A percentile compares a stretch with the other conserved stretches of the same genome.
Evolutionary conservation across 352 stramenopile genomes (phyloP).

Genomic region (Peronospora belbahrii): DNA sequence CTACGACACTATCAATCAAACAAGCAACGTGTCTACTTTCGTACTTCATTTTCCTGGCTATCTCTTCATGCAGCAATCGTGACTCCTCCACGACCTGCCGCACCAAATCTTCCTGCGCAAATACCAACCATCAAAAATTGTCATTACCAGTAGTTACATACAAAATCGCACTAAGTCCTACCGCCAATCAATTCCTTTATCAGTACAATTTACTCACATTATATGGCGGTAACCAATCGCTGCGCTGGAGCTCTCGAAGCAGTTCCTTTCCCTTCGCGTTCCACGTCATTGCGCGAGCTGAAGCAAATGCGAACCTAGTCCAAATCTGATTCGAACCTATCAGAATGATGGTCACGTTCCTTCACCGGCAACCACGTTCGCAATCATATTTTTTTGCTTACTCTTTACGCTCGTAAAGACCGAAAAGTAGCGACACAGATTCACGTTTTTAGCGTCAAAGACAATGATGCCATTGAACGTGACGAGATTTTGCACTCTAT

Average conservation of each 20-base stretch:
- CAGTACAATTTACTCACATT: conserved; percentile 75
- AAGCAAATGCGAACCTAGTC: not conserved
- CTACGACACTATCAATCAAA: not conserved
- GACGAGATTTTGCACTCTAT: conserved; percentile 51
- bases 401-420: conserved; percentile 38
- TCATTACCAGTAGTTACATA: not conserved
- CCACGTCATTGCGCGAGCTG: conserved; percentile 42
- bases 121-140: not conserved
- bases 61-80: conserved; percentile 53
- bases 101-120: conserved; percentile 67
- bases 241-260: conserved; percentile 85
- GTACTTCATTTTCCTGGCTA: conserved; percentile 66
- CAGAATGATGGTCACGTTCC: conserved; percentile 10
- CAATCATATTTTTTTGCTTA: no score
- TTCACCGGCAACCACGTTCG: no score
- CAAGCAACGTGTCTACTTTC: not conserved
- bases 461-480: conserved; percentile 56
- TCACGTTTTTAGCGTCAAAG: conserved; percentile 53
- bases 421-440: conserved; percentile 51
- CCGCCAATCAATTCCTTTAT: no score
- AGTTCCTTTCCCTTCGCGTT: conserved; percentile 79
- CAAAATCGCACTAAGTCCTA: conserved; percentile 1
- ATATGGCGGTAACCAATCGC: conserved; percentile 88
- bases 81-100: conserved; percentile 78
- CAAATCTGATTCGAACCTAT: conserved; percentile 1